Base-by-base conservation (phyloP, 306 rosid genomes). In the Pterocarpus santalinus region DNA sequence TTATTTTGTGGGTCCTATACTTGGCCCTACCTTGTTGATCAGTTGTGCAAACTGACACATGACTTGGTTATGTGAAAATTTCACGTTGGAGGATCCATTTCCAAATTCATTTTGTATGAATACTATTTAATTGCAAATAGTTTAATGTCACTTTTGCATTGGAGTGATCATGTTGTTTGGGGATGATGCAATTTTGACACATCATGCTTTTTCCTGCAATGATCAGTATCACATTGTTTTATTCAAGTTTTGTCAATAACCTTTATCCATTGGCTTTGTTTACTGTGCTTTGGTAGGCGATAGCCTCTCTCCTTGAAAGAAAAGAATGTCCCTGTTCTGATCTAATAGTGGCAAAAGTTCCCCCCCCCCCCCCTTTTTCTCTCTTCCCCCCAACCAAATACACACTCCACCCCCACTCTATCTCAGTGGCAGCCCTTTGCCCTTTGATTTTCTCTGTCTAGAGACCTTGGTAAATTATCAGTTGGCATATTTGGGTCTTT, bases 321-420 rank as follows among this genome's bases (percentile, higher is more conserved):
- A 69, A 61, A 83, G 13, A 22, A 60, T 73, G 28, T 3, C 68
- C 53, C 77, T 30, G 15, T 49, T 38, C 73, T 51, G 3, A 38
- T 38, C 41, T 52, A 36, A 28, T 13, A 65, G 30, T 58, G 30
- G 60, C 38, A 34, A 63, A 63, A 1, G 41, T 3, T 36, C 4
- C 53, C 5, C 33, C 16, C 44, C 14, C 60, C 32, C 17, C 10
- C 46, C n/a, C n/a, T n/a, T n/a, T n/a, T n/a, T n/a, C n/a, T n/a
- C n/a, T n/a, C n/a, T n/a, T n/a, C n/a, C n/a, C 46, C 4, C 39
- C 52, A 47, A 11, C 13, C 13, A 11, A 2, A 10, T 51, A 1
- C 17, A 36, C 60, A 4, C 32, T 39, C 28, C 60, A 41, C 61
- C 39, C 46, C 49, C 68, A 43, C 57, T 30, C 7, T 72, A 76